phyloP scores from a whole-genome alignment of 2,329 filamentous ascomycete genomes.

The Aspergillus intermedius region DNA sequence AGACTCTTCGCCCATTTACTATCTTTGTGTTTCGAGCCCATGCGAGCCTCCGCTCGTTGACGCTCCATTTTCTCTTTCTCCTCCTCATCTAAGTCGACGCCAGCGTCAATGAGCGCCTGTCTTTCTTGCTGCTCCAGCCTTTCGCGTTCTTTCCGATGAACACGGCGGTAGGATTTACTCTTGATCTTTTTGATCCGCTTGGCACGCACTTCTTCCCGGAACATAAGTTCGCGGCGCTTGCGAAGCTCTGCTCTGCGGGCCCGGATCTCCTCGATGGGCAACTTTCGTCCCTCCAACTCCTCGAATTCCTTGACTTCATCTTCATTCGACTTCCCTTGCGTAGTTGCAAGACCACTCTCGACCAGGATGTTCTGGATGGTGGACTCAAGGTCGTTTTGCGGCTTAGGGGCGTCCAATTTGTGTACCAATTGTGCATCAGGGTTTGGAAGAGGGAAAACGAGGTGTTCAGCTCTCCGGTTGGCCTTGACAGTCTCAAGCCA shows the following conservation, averaged over 20 bases:
- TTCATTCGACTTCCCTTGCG: conserved; percentile 55
- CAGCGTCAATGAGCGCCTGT: conserved; percentile 53
- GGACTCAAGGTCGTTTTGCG: conserved; percentile 74
- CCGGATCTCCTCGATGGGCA: conserved; percentile 66
- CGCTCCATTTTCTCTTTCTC: conserved; percentile 64
- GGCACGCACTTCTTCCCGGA: conserved; percentile 78
- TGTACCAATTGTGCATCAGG: conserved; percentile 56
- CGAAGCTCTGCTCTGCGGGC: conserved; percentile 68
- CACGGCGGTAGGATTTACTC: conserved; percentile 86
- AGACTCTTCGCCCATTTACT: conserved; percentile 89
- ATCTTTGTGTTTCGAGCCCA: conserved; percentile 77
- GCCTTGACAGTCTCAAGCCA: conserved; percentile 96
- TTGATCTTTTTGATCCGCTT: conserved; percentile 99
- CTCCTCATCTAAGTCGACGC: conserved; percentile 56
- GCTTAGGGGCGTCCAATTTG: conserved; percentile 50
- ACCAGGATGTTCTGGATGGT: conserved; percentile 84
- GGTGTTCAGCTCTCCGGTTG: conserved; percentile 83
- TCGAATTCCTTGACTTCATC: conserved; percentile 63
- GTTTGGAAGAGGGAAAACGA: conserved; percentile 78
- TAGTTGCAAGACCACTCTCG: conserved; percentile 66
- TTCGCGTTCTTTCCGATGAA: conserved; percentile 75
- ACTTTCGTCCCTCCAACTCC: conserved; percentile 62
- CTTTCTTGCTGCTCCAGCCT: conserved; percentile 52
- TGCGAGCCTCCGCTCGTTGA: conserved; percentile 71
- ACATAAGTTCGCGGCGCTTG: conserved; percentile 74